Conservation (phyloP, 2,329 filamentous ascomycete genomes). For the Paracorniculantispora psalliotae region DNA sequence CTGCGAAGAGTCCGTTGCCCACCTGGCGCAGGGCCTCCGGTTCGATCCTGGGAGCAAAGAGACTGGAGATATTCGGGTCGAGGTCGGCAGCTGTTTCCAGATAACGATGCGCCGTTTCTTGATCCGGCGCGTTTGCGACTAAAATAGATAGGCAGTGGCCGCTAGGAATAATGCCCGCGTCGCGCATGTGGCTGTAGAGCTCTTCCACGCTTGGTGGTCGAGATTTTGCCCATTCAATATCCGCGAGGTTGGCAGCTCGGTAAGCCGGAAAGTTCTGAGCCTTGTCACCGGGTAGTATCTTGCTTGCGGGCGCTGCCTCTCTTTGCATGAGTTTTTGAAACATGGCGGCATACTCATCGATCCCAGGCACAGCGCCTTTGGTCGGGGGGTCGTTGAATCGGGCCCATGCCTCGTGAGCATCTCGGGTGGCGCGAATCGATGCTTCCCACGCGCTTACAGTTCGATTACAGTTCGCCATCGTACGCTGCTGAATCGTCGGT, state of each 20-base stretch:
- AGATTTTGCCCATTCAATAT: conserved; percentile 60
- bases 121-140: conserved; percentile 45
- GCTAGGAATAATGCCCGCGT: conserved; percentile 42
- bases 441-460: conserved; percentile 45
- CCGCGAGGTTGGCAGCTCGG: conserved; percentile 47
- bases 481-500: conserved; percentile 51
- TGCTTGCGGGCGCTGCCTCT: conserved; percentile 22
- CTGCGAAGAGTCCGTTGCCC: conserved; percentile 37
- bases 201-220: conserved; percentile 53
- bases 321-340: conserved; percentile 48
- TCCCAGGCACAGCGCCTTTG: conserved; percentile 30
- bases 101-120: conserved; percentile 45
- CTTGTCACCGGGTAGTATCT: conserved; percentile 54
- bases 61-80: conserved; percentile 10
- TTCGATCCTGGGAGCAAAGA: conserved; percentile 23
- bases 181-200: conserved; percentile 56
- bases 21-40: conserved; percentile 21
- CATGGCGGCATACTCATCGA: conserved; percentile 53
- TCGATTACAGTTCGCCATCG: conserved; percentile 17
- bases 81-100: conserved; percentile 38
- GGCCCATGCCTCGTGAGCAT: conserved; percentile 57
- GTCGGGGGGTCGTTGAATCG: conserved; percentile 37
- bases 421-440: conserved; percentile 53
- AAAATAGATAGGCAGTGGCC: conserved; percentile 51
- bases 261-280: conserved; percentile 41